A percentile compares a stretch with the other conserved stretches of the same genome.
Conservation (phyloP, 2,329 filamentous ascomycete genomes). For the Arthrocladium fulminans region DNA sequence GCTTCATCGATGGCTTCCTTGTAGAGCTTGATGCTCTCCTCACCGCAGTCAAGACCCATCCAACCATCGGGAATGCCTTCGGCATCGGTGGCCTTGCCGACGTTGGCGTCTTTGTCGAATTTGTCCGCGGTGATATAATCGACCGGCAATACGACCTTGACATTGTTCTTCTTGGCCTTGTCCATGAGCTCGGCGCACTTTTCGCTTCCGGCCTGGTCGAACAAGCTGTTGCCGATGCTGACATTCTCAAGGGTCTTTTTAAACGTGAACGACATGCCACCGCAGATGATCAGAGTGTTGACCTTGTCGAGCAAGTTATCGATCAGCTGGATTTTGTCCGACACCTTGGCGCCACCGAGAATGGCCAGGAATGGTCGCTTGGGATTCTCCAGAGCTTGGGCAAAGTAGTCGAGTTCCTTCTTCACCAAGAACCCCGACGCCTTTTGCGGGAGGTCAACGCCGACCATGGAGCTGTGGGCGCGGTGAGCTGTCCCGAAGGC, state of each 20-base stretch:
- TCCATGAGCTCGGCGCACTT: conserved; percentile 78
- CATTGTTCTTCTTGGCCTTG: conserved; percentile 94
- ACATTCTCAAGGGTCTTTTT: conserved; percentile 96
- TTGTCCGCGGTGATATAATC: conserved; percentile 97
- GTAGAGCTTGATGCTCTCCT: conserved; percentile 81
- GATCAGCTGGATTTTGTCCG: conserved; percentile 99
- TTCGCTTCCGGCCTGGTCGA: conserved; percentile 89
- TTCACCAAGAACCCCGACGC: conserved; percentile 98
- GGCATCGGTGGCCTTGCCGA: conserved; percentile 71
- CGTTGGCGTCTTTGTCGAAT: conserved; percentile 76
- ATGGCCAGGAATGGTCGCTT: conserved; percentile 97
- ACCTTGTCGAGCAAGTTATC: conserved; percentile 98
- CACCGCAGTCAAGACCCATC: conserved; percentile 94
- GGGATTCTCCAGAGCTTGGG: conserved; percentile 85
- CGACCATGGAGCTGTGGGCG: conserved; percentile 98
- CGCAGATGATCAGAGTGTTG: conserved; percentile 91
- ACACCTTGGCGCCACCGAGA: conserved; percentile 95
- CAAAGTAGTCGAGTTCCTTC: conserved; percentile 99
- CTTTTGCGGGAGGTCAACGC: conserved; percentile 89
- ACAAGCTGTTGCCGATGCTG: conserved; percentile 81
- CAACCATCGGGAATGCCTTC: conserved; percentile 91
- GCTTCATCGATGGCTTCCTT: conserved; percentile 76
- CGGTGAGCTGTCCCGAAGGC: conserved; percentile 98
- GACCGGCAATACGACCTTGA: conserved; percentile 87
- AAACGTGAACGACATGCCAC: conserved; percentile 99